phyloP scores from a whole-genome alignment of 495 filamentous ascomycete species.

The Corynascus novoguineensis region DNA sequence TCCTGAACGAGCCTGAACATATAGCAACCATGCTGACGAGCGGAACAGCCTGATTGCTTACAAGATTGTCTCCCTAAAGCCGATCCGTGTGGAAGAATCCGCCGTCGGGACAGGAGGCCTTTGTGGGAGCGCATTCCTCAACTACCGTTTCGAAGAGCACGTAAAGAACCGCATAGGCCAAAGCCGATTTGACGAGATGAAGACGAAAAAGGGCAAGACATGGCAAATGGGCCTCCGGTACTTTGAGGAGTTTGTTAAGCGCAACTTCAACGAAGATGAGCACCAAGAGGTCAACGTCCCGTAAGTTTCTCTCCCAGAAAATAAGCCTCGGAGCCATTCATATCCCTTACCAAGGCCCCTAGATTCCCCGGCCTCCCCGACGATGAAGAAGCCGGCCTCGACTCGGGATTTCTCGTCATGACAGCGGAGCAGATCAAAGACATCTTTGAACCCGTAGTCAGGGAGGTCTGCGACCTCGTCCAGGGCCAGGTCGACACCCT shows the following conservation, averaged over 20 bases:
- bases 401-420: constrained; percentile 61
- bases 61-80: constrained; percentile 54
- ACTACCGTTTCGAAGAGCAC: constrained; percentile 63
- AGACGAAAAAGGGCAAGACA: constrained; percentile 51
- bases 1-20: constrained; percentile 16
- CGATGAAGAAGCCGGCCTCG: constrained; percentile 54
- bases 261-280: constrained; percentile 70
- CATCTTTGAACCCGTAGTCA: constrained; percentile 63
- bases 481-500: constrained; percentile 57
- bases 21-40: constrained; percentile 22
- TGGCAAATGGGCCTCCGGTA: constrained; percentile 71
- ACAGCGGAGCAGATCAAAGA: constrained; percentile 54
- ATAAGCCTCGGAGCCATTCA: neutral
- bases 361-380: constrained; percentile 67
- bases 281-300: constrained; percentile 64
- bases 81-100: constrained; percentile 57
- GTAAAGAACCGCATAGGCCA: constrained; percentile 54
- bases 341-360: neutral
- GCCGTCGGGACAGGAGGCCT: constrained; percentile 60
- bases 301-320: constrained; percentile 30
- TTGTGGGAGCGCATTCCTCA: constrained; percentile 66
- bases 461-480: constrained; percentile 56
- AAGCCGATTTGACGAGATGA: constrained; percentile 56
- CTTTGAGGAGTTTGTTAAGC: constrained; percentile 63
- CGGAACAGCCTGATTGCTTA: constrained; percentile 59